phyloP scores from a whole-genome alignment of 2,329 filamentous ascomycete species.

The Colletotrichum sp. region DNA sequence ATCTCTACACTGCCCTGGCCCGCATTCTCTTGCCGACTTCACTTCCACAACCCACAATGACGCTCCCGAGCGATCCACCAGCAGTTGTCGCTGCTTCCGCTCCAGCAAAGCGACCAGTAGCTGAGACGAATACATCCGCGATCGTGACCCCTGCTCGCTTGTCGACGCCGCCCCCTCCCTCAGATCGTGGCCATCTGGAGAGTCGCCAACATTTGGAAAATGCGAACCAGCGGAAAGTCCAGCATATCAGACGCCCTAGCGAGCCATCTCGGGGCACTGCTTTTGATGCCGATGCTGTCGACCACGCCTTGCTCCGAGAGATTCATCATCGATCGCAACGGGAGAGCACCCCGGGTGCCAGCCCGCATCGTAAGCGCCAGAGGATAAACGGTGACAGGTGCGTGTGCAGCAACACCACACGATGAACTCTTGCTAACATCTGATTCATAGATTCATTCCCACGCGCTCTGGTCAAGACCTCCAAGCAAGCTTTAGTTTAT shows the following conservation, averaged over 20 bases:
- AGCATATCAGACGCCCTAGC: slow-evolving; percentile 38
- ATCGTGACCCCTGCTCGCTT: slow-evolving; percentile 39
- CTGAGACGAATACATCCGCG: slow-evolving; percentile 38
- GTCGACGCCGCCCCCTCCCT: slow-evolving; percentile 49
- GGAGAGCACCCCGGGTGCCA: slow-evolving; percentile 58
- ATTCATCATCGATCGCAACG: slow-evolving; percentile 54
- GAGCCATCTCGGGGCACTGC: slow-evolving; percentile 39
- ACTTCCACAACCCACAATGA: slow-evolving; percentile 32
- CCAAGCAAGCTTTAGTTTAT: slow-evolving; percentile 87
- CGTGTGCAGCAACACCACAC: slow-evolving; percentile 21
- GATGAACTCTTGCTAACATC: neutral
- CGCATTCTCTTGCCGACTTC: slow-evolving; percentile 18
- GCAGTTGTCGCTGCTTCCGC: slow-evolving; percentile 26
- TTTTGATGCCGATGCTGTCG: slow-evolving; percentile 55
- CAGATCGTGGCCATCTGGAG: slow-evolving; percentile 49
- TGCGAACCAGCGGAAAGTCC: slow-evolving; percentile 34
- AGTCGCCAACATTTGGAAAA: slow-evolving; percentile 43
- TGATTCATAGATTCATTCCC: slow-evolving; percentile 80
- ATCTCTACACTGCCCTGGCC: slow-evolving; percentile 11
- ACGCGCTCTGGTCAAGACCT: slow-evolving; percentile 92
- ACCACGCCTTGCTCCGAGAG: slow-evolving; percentile 57
- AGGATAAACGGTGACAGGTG: slow-evolving; percentile 68
- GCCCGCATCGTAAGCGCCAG: slow-evolving; percentile 64
- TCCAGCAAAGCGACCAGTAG: slow-evolving; percentile 34
- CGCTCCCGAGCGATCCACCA: slow-evolving; percentile 33